These are phyloP conservation scores for Globisporangium canariense DNA, from an alignment of 352 stramenopile genomes.

Conservation along the genomic window DNA sequence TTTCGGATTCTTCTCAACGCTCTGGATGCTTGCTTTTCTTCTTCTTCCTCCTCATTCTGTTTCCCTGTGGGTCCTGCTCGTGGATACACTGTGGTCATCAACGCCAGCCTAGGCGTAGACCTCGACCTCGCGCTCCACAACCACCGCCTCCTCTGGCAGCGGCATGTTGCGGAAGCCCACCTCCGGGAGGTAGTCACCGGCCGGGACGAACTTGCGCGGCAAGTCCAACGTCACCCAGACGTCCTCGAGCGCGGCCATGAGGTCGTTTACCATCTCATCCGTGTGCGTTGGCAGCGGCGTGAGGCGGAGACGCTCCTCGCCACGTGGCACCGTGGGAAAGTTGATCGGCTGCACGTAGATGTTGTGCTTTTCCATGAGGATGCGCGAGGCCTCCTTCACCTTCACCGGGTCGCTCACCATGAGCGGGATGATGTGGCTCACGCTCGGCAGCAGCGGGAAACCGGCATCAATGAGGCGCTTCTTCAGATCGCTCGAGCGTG, in stretches of 20 bases:
- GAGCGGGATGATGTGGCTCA: slow-evolving; percentile 89
- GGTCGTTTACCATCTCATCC: slow-evolving; percentile 83
- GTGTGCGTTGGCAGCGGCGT: slow-evolving; percentile 87
- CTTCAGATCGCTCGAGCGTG: slow-evolving; percentile 82
- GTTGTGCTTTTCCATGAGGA: slow-evolving; percentile 89
- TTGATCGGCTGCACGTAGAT: slow-evolving; percentile 93
- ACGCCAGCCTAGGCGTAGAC: slow-evolving; percentile 30
- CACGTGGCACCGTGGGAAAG: slow-evolving; percentile 87
- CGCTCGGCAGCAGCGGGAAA: slow-evolving; percentile 82
- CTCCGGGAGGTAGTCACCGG: slow-evolving; percentile 73
- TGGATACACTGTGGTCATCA: background rate
- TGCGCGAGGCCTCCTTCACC: slow-evolving; percentile 84
- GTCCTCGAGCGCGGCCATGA: slow-evolving; percentile 78
- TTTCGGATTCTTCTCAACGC: slow-evolving; percentile 11
- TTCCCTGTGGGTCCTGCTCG: background rate
- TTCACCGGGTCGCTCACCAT: slow-evolving; percentile 88
- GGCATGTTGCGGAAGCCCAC: slow-evolving; percentile 76
- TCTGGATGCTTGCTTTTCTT: slow-evolving; percentile 4
- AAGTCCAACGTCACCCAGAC: slow-evolving; percentile 87
- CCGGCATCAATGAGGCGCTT: slow-evolving; percentile 74
- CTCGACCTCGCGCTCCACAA: slow-evolving; percentile 33
- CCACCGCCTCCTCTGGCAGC: slow-evolving; percentile 39
- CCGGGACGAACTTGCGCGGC: slow-evolving; percentile 53
- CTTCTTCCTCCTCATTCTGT: background rate
- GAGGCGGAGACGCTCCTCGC: slow-evolving; percentile 87